Conservation (phyloP, 2,329 filamentous ascomycete species). For the Parastagonospora nodorum region DNA sequence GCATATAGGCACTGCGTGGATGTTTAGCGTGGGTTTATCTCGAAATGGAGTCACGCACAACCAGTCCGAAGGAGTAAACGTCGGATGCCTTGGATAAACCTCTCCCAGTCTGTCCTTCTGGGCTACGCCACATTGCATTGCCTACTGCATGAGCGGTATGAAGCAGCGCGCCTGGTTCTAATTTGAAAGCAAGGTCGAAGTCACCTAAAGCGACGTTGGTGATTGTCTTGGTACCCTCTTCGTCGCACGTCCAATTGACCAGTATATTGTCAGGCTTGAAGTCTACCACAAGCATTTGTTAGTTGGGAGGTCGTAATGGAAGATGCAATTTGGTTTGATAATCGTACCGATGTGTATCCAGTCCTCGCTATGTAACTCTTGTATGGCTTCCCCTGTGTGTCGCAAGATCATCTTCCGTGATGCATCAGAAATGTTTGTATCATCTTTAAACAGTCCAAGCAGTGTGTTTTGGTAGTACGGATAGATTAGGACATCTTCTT, state of each 20-base stretch:
- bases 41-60: constrained; percentile 36
- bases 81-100: constrained; percentile 44
- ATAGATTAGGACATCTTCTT: constrained; percentile 45
- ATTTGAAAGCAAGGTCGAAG: constrained; percentile 45
- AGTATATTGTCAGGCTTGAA: constrained; percentile 50
- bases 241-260: constrained; percentile 42
- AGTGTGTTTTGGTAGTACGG: constrained; percentile 42
- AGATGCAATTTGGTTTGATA: constrained; percentile 12
- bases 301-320: constrained; percentile 15
- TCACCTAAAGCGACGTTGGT: constrained; percentile 44
- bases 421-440: constrained; percentile 34
- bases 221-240: constrained; percentile 38
- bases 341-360: constrained; percentile 45
- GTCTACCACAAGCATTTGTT: constrained; percentile 36
- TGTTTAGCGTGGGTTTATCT: constrained; percentile 22
- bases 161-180: constrained; percentile 29
- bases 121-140: constrained; percentile 50
- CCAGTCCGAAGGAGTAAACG: constrained; percentile 47
- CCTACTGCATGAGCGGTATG: constrained; percentile 38
- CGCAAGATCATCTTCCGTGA: constrained; percentile 44
- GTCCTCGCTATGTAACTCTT: constrained; percentile 44
- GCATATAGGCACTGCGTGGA: constrained; percentile 43
- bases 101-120: constrained; percentile 45
- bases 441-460: constrained; percentile 39
- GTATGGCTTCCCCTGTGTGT: constrained; percentile 40